Percentiles rank a stretch among this genome's conserved stretches.
These are phyloP conservation scores for Termitomyces sp. DNA, from an alignment of 768 basidiomycete genomes.

Conservation along the genomic window DNA sequence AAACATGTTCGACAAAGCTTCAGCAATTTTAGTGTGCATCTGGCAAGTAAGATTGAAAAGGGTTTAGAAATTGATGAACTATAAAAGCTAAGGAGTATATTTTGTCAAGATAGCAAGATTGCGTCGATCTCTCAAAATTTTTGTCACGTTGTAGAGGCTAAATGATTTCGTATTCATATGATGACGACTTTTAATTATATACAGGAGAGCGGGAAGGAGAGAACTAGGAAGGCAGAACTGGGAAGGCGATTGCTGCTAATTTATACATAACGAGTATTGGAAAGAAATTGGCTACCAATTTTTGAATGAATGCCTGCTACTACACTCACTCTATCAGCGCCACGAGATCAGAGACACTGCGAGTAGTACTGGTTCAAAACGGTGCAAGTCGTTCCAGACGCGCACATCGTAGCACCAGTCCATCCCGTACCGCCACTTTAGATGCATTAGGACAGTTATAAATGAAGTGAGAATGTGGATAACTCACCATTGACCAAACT, in stretches of 20 bases:
- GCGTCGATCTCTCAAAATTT: too few species aligned
- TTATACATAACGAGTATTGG: not conserved
- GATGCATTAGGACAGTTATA: not conserved
- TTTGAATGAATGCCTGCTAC: not conserved
- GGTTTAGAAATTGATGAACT: not conserved
- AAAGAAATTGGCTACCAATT: not conserved
- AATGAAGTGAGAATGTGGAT: not conserved
- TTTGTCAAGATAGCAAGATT: too few species aligned
- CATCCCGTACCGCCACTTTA: conserved; percentile 24
- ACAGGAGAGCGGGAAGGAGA: not conserved
- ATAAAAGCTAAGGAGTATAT: too few species aligned
- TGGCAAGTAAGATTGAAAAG: not conserved
- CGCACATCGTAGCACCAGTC: conserved; percentile 26
- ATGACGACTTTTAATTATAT: not conserved
- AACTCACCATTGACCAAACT: conserved; percentile 32
- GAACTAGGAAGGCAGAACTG: not conserved
- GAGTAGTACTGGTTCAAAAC: conserved; percentile 26
- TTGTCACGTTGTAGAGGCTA: too few species aligned
- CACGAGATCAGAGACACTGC: conserved; percentile 22
- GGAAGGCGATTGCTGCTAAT: not conserved
- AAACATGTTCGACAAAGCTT: not conserved
- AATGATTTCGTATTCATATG: too few species aligned
- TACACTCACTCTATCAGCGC: not conserved
- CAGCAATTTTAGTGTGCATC: too few species aligned
- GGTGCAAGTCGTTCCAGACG: conserved; percentile 22